phyloP scores from a whole-genome alignment of 768 basidiomycete species.

The Hemileccinum rubropunctum region DNA sequence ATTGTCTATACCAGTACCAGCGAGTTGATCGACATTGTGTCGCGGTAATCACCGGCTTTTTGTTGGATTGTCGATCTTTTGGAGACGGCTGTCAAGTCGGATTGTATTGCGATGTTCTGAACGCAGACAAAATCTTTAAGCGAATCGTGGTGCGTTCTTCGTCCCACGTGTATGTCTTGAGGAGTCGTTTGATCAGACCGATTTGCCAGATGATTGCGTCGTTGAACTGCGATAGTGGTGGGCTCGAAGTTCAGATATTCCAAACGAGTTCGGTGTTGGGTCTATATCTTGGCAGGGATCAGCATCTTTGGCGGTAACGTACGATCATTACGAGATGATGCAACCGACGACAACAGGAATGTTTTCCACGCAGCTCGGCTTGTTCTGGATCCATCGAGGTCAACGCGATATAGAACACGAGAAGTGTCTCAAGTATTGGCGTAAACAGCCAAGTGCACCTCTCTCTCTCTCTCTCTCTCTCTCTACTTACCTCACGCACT shows the following conservation, averaged over 20 bases:
- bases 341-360: slow-evolving; percentile 52
- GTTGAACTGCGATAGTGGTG: slow-evolving; percentile 65
- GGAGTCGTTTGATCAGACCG: slow-evolving; percentile 29
- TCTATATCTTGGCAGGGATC: slow-evolving; percentile 68
- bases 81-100: slow-evolving; percentile 60
- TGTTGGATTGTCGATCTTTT: not conserved
- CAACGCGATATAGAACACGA: slow-evolving; percentile 75
- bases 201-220: slow-evolving; percentile 59
- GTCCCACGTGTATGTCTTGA: slow-evolving; percentile 2
- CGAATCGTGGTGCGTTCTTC: slow-evolving; percentile 48
- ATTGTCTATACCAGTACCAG: slow-evolving; percentile 57
- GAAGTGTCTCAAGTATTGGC: slow-evolving; percentile 86
- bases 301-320: slow-evolving; percentile 70
- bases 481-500: not conserved
- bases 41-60: slow-evolving; percentile 50
- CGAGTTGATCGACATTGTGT: slow-evolving; percentile 77
- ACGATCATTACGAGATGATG: not conserved
- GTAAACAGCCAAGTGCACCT: slow-evolving; percentile 62
- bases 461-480: too few species aligned
- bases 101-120: slow-evolving; percentile 77
- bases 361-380: slow-evolving; percentile 60
- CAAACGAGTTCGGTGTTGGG: slow-evolving; percentile 64
- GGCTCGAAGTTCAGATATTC: slow-evolving; percentile 48
- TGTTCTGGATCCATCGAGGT: slow-evolving; percentile 70
- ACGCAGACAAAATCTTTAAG: slow-evolving; percentile 55